Conservation (phyloP, 805 yeast species). For the Zygotorulaspora danielsina region DNA sequence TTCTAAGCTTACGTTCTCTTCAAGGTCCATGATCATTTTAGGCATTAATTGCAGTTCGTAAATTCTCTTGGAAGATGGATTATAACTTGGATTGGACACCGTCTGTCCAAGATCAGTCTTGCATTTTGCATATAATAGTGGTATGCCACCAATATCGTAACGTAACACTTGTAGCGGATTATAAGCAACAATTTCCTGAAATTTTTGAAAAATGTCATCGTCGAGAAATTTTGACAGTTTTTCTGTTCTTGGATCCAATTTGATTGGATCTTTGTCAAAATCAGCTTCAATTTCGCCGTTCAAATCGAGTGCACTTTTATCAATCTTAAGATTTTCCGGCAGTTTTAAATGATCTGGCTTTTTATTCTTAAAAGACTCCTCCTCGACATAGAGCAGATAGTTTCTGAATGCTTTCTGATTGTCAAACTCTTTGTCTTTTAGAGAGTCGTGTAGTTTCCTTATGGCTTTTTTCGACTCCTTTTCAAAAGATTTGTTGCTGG, state of each 20-base stretch:
- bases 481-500: constrained; percentile 5
- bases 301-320: constrained; percentile 44
- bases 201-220: constrained; percentile 75
- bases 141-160: constrained; percentile 74
- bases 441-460: constrained; percentile 31
- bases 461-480: constrained; percentile 35
- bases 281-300: constrained; percentile 36
- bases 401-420: constrained; percentile 49
- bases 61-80: constrained; percentile 55
- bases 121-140: constrained; percentile 60
- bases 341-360: constrained; percentile 43
- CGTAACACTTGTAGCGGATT: constrained; percentile 86
- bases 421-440: constrained; percentile 23
- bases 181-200: constrained; percentile 67
- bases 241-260: constrained; percentile 42
- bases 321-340: constrained; percentile 54
- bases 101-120: constrained; percentile 36
- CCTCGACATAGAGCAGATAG: constrained; percentile 64
- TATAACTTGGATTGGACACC: constrained; percentile 57
- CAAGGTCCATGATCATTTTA: constrained; percentile 78
- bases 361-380: constrained; percentile 57
- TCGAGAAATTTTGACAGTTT: constrained; percentile 54
- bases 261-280: constrained; percentile 28
- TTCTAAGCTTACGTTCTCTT: constrained; percentile 45
- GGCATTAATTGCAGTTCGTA: constrained; percentile 96